Conservation (phyloP, 2,329 filamentous ascomycete species). For the Colletotrichum sp. region DNA sequence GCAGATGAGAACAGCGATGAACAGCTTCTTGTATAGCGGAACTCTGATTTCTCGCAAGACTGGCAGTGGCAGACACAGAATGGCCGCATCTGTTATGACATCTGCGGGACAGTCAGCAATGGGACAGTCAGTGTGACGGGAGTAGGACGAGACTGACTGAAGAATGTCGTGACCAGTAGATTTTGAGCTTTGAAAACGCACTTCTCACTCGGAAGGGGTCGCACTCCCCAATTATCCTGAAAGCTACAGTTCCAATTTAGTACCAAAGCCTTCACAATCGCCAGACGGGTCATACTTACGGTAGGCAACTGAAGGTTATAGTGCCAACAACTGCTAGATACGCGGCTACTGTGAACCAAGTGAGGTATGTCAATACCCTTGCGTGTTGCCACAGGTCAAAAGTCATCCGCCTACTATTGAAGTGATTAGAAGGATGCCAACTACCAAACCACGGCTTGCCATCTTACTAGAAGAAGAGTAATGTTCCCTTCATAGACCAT, state of each 20-base stretch:
- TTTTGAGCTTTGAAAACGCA: conserved; percentile 26
- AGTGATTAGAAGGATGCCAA: neutral
- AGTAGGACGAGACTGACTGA: conserved; percentile 16
- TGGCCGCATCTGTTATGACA: conserved; percentile 4
- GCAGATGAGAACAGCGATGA: conserved; percentile 3
- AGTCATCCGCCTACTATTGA: conserved; percentile 26
- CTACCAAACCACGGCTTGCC: no score
- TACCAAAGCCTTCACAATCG: neutral
- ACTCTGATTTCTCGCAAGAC: conserved; percentile 1
- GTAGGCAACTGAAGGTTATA: conserved; percentile 1
- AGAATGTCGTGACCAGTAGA: conserved; percentile 24
- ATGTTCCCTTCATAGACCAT: conserved; percentile 36
- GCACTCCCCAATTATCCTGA: conserved; percentile 6
- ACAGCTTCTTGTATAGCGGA: neutral
- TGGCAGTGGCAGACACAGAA: neutral
- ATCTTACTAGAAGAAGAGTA: conserved; percentile 30
- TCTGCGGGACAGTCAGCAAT: neutral
- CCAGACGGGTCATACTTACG: neutral
- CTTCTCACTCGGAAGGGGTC: conserved; percentile 9
- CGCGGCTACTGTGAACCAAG: neutral
- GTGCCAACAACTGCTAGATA: conserved; percentile 8
- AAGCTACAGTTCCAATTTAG: neutral
- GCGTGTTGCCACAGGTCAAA: conserved; percentile 28
- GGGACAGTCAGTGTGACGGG: no score
- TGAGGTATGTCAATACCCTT: neutral